Evolutionary conservation across 345 rosid genomes (phyloP), one percentile per base, ranked within the genome.

Genomic region (Trapa bicornis): DNA sequence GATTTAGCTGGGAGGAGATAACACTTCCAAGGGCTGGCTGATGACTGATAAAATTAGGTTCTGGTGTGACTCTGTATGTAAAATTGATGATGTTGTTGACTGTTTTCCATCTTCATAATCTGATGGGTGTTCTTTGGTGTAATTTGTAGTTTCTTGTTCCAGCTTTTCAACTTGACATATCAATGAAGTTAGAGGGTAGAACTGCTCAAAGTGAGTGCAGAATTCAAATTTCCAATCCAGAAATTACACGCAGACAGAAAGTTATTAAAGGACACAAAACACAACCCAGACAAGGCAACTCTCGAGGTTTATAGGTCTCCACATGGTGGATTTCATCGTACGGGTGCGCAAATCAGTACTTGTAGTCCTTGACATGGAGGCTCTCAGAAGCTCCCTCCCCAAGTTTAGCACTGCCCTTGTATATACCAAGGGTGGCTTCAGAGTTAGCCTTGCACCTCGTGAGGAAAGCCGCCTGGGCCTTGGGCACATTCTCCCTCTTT

Each of bases 311-410:
- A 50, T 50, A 14, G 2, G n/a, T 50, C n/a, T 50, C 54, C 54
- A 13, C 3, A 50, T 13, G 14, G 54, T 22, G 5, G 54, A 14
- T 11, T 22, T 16, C 54, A 0, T 50, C 4, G 5, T 3, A 50
- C 16, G 17, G 3, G 7, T 54, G 60, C 35, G 16, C 41, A 39
- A 64, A 36, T 81, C 75, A 94, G 83, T 94, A 91, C 68, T 86
- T 91, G 86, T 94, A 94, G 75, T 83, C 89, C 83, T 87, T 87
- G 58, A 90, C 98, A 65, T 90, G 97, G 61, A 93, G 97, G 68
- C 90, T 86, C 83, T 93, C 95, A 0, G 88, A 71, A 0, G 98
- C 97, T 15, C 97, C 97, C 75, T 87, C 96, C 6, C 79, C 87
- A 1, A 82, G 85, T 61, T 73, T 54, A 5, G 89, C 92, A 74